Base-by-base conservation (phyloP, 305 asterid species). In the Lippia alba region DNA sequence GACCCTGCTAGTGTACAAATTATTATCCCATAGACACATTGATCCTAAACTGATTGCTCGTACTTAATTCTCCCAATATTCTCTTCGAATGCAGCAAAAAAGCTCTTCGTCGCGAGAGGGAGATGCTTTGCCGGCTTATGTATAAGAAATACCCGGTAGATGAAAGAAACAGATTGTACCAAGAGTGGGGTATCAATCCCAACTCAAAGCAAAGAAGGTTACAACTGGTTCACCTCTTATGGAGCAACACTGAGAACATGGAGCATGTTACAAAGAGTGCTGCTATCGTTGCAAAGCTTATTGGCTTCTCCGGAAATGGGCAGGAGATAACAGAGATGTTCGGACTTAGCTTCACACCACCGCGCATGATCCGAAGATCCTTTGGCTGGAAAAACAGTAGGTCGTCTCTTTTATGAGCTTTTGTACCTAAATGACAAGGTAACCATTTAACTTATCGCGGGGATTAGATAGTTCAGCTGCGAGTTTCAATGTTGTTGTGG, bases 261-360 rank as follows among this genome's bases (percentile, higher is more conserved):
- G 84, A 77, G 39, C 82, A 74, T 36, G 77, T 89, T 16, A 67
- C 70, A 8, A 85, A 83, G 69, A 92, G 99, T 51, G 98, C 96
- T 67, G 84, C 89, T 1, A 75, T 90, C 11, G 89, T 95, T 48
- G 96, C 96, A 0, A 92, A 84, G 87, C 89, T 95, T 46, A 86
- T 92, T 51, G 91, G 93, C 61, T 89, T 95, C 80, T 89, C 89
- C 6, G 87, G 87, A 69, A 79, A 89, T 8, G 95, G 94, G 54
- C 78, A 68, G 48, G 92, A 91, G 16, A 76, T 86, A 8, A 89
- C 87, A 84, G 99, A 95, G 89, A 95, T 89, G 98, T 84, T 92
- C 72, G 99, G 98, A 55, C 96, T 95, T 70, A 95, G 96, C 84
- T 92, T 95, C 89, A 79, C 96, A n/a, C 96, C 92, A 59, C 85